phyloP scores from a whole-genome alignment of 331 rosid species.

The Rhamnella rubrinervis region DNA sequence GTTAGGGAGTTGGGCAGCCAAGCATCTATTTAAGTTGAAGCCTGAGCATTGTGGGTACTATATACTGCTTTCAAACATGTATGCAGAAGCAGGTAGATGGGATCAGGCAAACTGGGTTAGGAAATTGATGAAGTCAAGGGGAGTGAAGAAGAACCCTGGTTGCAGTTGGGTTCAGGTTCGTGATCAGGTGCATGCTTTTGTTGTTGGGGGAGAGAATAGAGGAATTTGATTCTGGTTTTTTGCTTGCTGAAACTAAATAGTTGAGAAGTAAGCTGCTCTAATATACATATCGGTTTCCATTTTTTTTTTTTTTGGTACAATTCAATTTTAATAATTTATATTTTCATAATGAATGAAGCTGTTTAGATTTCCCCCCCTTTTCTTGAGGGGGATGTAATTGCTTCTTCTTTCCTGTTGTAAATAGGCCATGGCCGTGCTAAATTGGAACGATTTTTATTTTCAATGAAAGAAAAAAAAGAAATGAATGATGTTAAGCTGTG shows the following conservation, averaged over 20 bases:
- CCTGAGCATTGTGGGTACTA: conserved; percentile 84
- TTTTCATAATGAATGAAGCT: too few species aligned
- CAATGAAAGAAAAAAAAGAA: too few species aligned
- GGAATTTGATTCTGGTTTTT: conserved; percentile 37
- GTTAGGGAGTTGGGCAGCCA: conserved; percentile 73
- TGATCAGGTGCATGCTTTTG: conserved; percentile 56
- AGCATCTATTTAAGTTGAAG: conserved; percentile 60
- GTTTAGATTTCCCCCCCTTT: too few species aligned
- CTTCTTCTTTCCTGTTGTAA: too few species aligned
- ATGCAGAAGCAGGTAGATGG: conserved; percentile 90
- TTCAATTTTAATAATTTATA: too few species aligned
- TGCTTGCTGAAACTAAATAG: conserved; percentile 24
- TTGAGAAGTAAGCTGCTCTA: too few species aligned
- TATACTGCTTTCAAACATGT: conserved; percentile 79
- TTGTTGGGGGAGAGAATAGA: conserved; percentile 63
- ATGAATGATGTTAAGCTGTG: too few species aligned
- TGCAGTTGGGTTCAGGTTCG: conserved; percentile 76
- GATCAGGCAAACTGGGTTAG: conserved; percentile 70
- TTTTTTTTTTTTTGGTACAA: too few species aligned
- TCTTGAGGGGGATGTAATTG: too few species aligned
- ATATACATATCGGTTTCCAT: too few species aligned
- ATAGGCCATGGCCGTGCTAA: too few species aligned
- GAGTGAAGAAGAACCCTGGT: conserved; percentile 71
- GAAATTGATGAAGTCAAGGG: conserved; percentile 72
- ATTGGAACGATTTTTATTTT: too few species aligned